These are phyloP conservation scores for Kingdonia uniflora DNA, from an alignment of 164 flowering plant species.

Conservation along the genomic window DNA sequence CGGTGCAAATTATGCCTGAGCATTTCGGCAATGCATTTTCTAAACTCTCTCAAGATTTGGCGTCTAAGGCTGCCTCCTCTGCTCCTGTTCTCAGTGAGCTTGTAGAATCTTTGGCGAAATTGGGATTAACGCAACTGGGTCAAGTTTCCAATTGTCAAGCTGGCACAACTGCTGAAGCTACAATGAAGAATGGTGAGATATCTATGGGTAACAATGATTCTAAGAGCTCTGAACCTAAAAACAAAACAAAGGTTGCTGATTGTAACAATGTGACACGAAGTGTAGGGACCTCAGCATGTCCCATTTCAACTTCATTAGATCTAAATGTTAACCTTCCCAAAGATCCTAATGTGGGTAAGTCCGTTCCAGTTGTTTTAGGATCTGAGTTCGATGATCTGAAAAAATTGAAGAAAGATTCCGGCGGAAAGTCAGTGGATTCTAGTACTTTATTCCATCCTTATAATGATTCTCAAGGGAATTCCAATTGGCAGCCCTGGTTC, in stretches of 20 bases:
- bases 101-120: constrained; percentile 27
- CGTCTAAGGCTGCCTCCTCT: constrained; percentile 35
- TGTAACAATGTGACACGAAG: constrained; percentile 1
- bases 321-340: constrained; percentile 2
- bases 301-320: neutral
- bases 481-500: too few species aligned
- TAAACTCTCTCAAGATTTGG: constrained; percentile 18
- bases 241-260: constrained; percentile 6
- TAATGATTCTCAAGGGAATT: too few species aligned
- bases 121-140: constrained; percentile 21
- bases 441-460: too few species aligned
- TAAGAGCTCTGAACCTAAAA: constrained; percentile 7
- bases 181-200: constrained; percentile 5
- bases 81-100: constrained; percentile 43
- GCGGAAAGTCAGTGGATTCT: too few species aligned
- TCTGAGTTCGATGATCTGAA: too few species aligned
- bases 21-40: constrained; percentile 34
- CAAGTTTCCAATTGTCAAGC: constrained; percentile 16
- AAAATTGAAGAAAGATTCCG: too few species aligned
- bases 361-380: too few species aligned
- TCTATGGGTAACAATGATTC: constrained; percentile 4
- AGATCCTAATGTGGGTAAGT: neutral
- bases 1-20: constrained; percentile 38
- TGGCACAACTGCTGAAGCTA: constrained; percentile 8
- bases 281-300: constrained; percentile 4